These are phyloP conservation scores for Syzygium malaccense DNA, from an alignment of 441 rosid species.

Conservation along the genomic window DNA sequence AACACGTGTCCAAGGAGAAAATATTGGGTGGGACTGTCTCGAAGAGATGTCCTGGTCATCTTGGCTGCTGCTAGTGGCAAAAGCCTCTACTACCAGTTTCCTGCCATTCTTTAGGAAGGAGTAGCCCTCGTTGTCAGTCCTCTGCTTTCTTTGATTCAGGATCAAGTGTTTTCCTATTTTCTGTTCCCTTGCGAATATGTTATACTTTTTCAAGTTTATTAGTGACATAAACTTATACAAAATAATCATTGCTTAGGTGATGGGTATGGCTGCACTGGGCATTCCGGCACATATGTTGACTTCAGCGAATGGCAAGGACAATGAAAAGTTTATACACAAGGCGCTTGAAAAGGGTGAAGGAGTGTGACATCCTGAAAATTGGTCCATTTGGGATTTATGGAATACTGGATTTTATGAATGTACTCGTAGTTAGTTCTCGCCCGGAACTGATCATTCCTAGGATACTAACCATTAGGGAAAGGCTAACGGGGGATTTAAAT, in stretches of 20 bases:
- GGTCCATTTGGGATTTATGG: too few relatives aligned
- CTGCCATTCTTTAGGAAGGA: slow-evolving; percentile 70
- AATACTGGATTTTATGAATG: too few relatives aligned
- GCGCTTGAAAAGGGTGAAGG: slow-evolving; percentile 94
- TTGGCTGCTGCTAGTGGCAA: slow-evolving; percentile 99
- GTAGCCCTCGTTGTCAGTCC: slow-evolving; percentile 78
- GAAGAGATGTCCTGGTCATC: slow-evolving; percentile 84
- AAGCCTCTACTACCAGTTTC: slow-evolving; percentile 99
- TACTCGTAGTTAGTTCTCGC: too few relatives aligned
- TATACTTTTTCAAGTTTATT: neutral
- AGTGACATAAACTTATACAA: neutral
- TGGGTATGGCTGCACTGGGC: slow-evolving; percentile 87
- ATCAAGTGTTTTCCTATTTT: slow-evolving; percentile 53
- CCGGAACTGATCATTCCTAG: too few relatives aligned
- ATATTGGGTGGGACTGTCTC: neutral
- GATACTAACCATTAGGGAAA: too few relatives aligned
- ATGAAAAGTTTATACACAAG: slow-evolving; percentile 85
- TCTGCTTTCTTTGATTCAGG: slow-evolving; percentile 86
- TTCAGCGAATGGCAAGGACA: slow-evolving; percentile 78
- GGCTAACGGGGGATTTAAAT: too few relatives aligned
- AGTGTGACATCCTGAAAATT: neutral
- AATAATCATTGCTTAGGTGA: slow-evolving; percentile 43
- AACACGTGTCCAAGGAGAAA: too few relatives aligned
- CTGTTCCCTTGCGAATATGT: neutral
- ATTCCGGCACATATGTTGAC: slow-evolving; percentile 88